These are phyloP conservation scores for Prunus padus DNA, from an alignment of 306 rosid species.

Conservation along the genomic window DNA sequence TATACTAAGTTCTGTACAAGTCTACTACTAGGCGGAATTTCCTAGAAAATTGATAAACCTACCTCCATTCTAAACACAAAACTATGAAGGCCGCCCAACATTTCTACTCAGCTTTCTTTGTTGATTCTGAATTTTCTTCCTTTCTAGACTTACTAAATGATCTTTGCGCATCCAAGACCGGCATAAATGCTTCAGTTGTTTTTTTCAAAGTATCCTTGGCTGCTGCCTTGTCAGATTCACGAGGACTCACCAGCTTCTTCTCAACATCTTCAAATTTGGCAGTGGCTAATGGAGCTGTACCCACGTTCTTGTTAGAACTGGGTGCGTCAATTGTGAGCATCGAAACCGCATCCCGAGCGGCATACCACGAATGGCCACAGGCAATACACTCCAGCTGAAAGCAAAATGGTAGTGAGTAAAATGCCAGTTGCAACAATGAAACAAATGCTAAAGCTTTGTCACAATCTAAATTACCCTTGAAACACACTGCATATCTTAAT, in stretches of 20 bases:
- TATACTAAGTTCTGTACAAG: background rate
- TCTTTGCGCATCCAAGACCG: conserved; percentile 51
- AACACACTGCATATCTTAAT: background rate
- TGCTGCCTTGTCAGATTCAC: conserved; percentile 51
- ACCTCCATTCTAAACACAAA: background rate
- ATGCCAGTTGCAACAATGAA: background rate
- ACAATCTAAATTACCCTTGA: background rate
- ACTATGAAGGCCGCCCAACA: background rate
- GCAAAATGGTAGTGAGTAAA: conserved; percentile 18
- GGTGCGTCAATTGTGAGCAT: conserved; percentile 55
- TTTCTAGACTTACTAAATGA: conserved; percentile 53
- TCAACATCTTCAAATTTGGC: conserved; percentile 70
- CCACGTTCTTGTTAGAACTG: conserved; percentile 41
- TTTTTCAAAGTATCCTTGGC: conserved; percentile 39
- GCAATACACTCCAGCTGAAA: conserved; percentile 86
- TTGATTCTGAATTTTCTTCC: conserved; percentile 49
- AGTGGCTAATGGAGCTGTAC: conserved; percentile 60
- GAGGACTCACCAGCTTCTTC: conserved; percentile 67
- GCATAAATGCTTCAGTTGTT: conserved; percentile 53
- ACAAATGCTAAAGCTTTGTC: background rate
- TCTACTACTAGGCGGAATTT: background rate
- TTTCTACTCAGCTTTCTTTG: conserved; percentile 40
- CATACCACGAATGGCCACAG: conserved; percentile 92
- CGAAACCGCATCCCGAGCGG: conserved; percentile 79
- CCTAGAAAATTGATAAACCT: background rate